Base-by-base conservation (phyloP, 805 yeast genomes). In the Ascoidea tarda region DNA sequence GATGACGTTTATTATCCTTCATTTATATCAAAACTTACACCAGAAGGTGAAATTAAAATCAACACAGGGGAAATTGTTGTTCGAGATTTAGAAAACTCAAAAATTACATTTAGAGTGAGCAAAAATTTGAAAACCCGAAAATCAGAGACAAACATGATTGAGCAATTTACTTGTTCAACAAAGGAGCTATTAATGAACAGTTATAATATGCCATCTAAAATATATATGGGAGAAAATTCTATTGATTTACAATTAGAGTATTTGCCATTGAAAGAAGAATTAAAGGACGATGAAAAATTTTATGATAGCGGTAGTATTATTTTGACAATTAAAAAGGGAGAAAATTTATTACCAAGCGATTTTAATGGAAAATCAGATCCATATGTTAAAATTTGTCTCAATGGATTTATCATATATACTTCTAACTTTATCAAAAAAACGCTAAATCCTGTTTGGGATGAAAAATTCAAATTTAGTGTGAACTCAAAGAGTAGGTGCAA, bases 331-430 rank as follows among this genome's bases (percentile, higher is more conserved):
- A 60, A 81, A 46, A 72, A 77, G 49, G 93, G 81, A 32, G 71
- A 71, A 32, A 66, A 71, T 50, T 67, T 86, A 54, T 62, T 65
- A 50, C 66, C 88, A 6, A 84, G 78, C 49, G 93, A 86, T 63
- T 68, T 77, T 52, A 82, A 82, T 60, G 93, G 93, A 52, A 81
- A 80, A 60, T 82, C 91, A 4, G 95, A 86, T 69, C 95, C 95
- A 52, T 78, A 71, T 59, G 74, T 73, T 49, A 66, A 66, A 28
- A 64, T 85, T n/a, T 68, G 62, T 49, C 63, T 82, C 16, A 81
- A 83, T 61, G 82, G 78, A 6, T 61, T 69, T 46, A 72, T 75
- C 57, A 65, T 79, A 5, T 77, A 64, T 68, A 84, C 72, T 66
- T 80, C 86, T 6, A 79, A 75, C 53, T 76, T 76, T 52, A 70